Evolutionary conservation across 1,284 basidiomycete genomes (phyloP), one percentile per base, ranked within the genome.

Genomic region (Leccinum colubrinum): DNA sequence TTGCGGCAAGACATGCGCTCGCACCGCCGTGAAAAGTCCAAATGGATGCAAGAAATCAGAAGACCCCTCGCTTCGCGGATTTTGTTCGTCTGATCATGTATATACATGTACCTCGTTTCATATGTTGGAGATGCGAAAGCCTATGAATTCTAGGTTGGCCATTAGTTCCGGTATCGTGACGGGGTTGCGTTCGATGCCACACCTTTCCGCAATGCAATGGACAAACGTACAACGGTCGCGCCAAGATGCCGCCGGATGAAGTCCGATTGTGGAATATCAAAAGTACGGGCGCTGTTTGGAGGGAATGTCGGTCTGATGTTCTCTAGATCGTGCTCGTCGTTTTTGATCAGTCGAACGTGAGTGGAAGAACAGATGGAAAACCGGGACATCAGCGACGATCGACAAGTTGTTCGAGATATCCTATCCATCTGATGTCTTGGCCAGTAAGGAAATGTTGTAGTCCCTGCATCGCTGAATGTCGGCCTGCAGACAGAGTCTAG

Each of bases 1-100:
- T 69, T 87, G 86, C 69, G 79, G 86, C 65, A 81, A 79, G 65
- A 85, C 80, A 54, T 87, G 86, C 68, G 86, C 86, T 58, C 77
- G 81, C 55, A 63, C 22, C 53, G 61, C 66, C 46, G 58, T 72
- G 60, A 79, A 77, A 58, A 72, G 68, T 3, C 30, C 75, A 62
- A 60, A 50, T 52, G 80, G 80, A 39, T 87, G 85, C 65, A 78
- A 77, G 62, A 78, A 79, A 48, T 76, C 79, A 52, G 80, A 81
- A 37, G 80, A 80, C 68, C 73, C 81, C 33, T 75, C 76, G 37
- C 81, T 81, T 67, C 76, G 75, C 41, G 79, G 79, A 59, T 87
- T 82, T 69, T 87, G 86, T 69, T 83, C 82, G 8, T 82, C 83
- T 56, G 77, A 73, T 39, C 86, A 87, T 68, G 83, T 81, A 58